Conservation (phyloP, 192 early-diverging fungal genomes). For the Backusella mclennaniae region DNA sequence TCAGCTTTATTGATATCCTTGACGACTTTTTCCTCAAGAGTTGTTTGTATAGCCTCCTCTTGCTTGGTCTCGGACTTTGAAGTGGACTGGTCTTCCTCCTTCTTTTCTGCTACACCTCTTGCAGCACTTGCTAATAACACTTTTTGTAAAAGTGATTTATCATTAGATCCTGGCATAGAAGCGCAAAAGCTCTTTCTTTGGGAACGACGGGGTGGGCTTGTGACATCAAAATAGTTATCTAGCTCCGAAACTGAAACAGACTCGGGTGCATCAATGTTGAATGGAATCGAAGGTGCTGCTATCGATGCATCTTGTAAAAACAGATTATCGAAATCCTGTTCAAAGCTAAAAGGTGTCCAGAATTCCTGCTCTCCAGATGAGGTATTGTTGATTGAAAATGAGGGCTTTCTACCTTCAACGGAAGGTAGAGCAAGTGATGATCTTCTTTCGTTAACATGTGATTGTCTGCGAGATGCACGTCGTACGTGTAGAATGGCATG, state of each 20-base stretch:
- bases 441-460: not conserved
- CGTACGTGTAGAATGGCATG: slow-evolving; percentile 14
- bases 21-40: slow-evolving; percentile 28
- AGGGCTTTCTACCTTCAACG: slow-evolving; percentile 1
- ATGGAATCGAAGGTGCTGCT: slow-evolving; percentile 4
- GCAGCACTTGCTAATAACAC: slow-evolving; percentile 27
- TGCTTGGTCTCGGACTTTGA: not conserved
- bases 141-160: slow-evolving; percentile 29
- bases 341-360: slow-evolving; percentile 37
- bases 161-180: slow-evolving; percentile 5
- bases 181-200: slow-evolving; percentile 14
- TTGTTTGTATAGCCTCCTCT: slow-evolving; percentile 27
- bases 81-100: not conserved
- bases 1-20: slow-evolving; percentile 27
- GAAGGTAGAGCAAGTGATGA: not conserved
- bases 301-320: slow-evolving; percentile 18
- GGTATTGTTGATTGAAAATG: slow-evolving; percentile 9
- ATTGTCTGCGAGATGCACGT: slow-evolving; percentile 9
- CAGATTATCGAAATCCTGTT: slow-evolving; percentile 39
- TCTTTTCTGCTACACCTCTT: slow-evolving; percentile 10
- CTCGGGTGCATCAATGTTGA: slow-evolving; percentile 38
- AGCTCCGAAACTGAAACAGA: slow-evolving; percentile 38
- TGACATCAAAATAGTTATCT: slow-evolving; percentile 29
- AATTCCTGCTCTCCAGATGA: slow-evolving; percentile 23
- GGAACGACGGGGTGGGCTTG: not conserved